phyloP scores from a whole-genome alignment of 495 filamentous ascomycete genomes.

The Bryoglossum gracile region DNA sequence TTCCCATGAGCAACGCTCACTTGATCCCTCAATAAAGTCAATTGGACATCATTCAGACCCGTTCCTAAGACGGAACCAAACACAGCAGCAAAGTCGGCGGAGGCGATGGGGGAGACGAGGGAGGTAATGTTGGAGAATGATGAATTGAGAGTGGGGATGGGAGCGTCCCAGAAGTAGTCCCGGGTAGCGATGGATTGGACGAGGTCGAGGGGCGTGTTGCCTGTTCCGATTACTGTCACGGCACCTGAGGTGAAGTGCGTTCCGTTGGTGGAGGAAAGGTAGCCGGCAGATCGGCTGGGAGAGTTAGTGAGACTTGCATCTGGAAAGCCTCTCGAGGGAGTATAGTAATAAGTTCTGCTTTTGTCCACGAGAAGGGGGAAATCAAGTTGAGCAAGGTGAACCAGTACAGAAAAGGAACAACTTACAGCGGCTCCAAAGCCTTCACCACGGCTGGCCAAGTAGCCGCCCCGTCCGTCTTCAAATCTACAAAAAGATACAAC shows the following conservation, averaged over 20 bases:
- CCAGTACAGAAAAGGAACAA: background rate
- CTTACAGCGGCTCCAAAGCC: conserved; percentile 58
- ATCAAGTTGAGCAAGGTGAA: too few relatives aligned
- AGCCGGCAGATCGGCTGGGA: conserved; percentile 27
- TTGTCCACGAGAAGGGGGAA: background rate
- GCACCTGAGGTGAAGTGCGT: conserved; percentile 38
- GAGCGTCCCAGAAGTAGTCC: conserved; percentile 58
- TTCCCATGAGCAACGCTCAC: conserved; percentile 30
- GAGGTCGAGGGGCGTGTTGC: conserved; percentile 60
- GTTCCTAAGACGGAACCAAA: conserved; percentile 31
- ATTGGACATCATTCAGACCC: conserved; percentile 25
- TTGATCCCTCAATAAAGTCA: conserved; percentile 29
- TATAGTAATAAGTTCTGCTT: background rate
- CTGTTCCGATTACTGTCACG: conserved; percentile 73
- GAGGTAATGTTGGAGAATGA: conserved; percentile 38
- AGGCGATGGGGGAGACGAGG: conserved; percentile 45
- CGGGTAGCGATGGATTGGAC: conserved; percentile 42
- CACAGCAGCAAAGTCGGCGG: conserved; percentile 34
- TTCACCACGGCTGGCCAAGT: conserved; percentile 50
- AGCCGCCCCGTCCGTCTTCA: conserved; percentile 48
- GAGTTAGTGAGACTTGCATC: background rate
- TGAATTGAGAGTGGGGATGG: conserved; percentile 39
- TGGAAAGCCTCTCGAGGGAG: background rate
- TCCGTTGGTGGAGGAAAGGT: conserved; percentile 36
- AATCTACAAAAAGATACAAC: conserved; percentile 53